phyloP scores from a whole-genome alignment of 148 eudicot species.

The Agrostemma githago region DNA sequence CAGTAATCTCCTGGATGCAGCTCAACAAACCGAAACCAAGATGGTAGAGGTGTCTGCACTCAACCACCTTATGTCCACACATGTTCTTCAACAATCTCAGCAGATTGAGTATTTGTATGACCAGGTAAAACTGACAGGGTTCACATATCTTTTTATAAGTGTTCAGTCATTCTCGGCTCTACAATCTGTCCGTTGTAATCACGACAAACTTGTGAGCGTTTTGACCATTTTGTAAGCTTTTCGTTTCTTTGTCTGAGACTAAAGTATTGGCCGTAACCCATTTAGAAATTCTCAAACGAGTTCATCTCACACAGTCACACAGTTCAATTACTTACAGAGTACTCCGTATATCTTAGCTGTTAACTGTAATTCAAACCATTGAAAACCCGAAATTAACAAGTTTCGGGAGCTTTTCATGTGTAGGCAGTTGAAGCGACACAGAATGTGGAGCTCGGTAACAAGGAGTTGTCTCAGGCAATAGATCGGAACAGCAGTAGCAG shows the following conservation, averaged over 20 bases:
- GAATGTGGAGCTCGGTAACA: constrained; percentile 85
- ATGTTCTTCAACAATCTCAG: constrained; percentile 87
- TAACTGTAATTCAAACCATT: neutral
- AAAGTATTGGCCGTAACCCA: neutral
- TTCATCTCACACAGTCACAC: neutral
- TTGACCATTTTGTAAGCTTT: neutral
- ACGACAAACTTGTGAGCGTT: neutral
- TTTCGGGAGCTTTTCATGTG: constrained; percentile 6
- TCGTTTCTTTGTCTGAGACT: neutral
- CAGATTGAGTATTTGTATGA: constrained; percentile 89
- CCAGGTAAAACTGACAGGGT: constrained; percentile 29
- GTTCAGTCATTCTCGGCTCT: neutral
- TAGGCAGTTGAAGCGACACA: constrained; percentile 92
- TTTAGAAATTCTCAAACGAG: neutral
- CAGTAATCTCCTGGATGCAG: constrained; percentile 74
- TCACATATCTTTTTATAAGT: neutral
- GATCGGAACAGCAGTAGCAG: constrained; percentile 88
- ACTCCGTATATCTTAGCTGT: neutral
- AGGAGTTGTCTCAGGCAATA: constrained; percentile 81
- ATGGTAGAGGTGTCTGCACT: constrained; percentile 98
- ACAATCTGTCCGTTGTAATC: neutral
- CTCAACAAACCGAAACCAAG: constrained; percentile 84
- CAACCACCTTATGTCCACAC: constrained; percentile 95
- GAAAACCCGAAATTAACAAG: neutral
- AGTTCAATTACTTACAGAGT: neutral